These are phyloP conservation scores for Mycena capillaripes DNA, from an alignment of 768 basidiomycete species.

Conservation along the genomic window DNA sequence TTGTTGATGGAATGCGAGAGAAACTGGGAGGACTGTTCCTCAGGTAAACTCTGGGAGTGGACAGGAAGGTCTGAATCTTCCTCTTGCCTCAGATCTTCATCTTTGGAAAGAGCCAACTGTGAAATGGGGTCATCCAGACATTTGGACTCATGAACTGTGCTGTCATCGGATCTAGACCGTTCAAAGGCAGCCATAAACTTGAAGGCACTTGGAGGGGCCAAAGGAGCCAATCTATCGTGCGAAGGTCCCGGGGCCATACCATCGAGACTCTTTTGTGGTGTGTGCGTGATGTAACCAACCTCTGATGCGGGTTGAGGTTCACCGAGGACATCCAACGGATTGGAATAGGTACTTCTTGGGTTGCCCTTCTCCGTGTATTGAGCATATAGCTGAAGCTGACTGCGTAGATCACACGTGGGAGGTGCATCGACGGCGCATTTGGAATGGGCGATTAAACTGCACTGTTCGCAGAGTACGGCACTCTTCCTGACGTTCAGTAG, in stretches of 20 bases:
- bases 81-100: no score
- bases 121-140: no score
- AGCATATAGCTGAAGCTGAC: slow-evolving; percentile 83
- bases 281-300: slow-evolving; percentile 63
- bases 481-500: slow-evolving; percentile 84
- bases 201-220: slow-evolving; percentile 70
- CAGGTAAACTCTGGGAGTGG: no score
- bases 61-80: no score
- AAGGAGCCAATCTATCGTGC: slow-evolving; percentile 39
- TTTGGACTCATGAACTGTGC: no score
- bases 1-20: no score
- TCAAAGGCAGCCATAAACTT: slow-evolving; percentile 77
- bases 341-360: slow-evolving; percentile 65
- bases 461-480: slow-evolving; percentile 90
- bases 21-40: no score
- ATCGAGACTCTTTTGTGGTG: slow-evolving; percentile 65
- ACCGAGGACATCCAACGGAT: slow-evolving; percentile 63
- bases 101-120: no score
- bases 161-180: slow-evolving; percentile 73
- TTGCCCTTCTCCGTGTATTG: slow-evolving; percentile 82
- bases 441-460: slow-evolving; percentile 89
- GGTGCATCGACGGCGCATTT: slow-evolving; percentile 82
- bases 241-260: slow-evolving; percentile 45
- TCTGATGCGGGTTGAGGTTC: slow-evolving; percentile 65
- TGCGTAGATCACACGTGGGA: slow-evolving; percentile 85